phyloP scores from a whole-genome alignment of 1,284 basidiomycete species.

The Irpex sp. region DNA sequence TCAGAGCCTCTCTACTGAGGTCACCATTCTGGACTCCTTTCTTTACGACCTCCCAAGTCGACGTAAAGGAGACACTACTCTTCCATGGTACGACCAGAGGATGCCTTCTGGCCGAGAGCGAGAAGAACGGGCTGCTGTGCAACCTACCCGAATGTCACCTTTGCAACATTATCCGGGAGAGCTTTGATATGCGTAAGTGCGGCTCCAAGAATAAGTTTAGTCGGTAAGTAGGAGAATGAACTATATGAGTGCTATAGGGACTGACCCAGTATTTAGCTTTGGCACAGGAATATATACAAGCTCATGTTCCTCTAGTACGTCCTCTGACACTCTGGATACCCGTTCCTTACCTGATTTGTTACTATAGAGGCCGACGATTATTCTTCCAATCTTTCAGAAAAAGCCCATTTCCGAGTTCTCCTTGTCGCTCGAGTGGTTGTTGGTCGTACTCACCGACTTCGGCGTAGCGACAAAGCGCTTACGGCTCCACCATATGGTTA shows the following conservation, averaged over 20 bases:
- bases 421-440: slow-evolving; percentile 59
- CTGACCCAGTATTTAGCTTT: slow-evolving; percentile 36
- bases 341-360: slow-evolving; percentile 8
- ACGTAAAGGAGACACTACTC: slow-evolving; percentile 37
- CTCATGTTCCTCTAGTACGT: slow-evolving; percentile 55
- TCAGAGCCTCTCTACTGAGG: slow-evolving; percentile 2
- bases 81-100: slow-evolving; percentile 59
- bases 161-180: slow-evolving; percentile 49
- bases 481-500: slow-evolving; percentile 47
- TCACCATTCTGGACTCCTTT: slow-evolving; percentile 6
- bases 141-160: slow-evolving; percentile 42
- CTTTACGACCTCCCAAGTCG: slow-evolving; percentile 35
- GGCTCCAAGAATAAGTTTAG: slow-evolving; percentile 54
- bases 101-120: slow-evolving; percentile 50
- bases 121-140: slow-evolving; percentile 41
- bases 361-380: slow-evolving; percentile 60
- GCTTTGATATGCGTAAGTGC: slow-evolving; percentile 52
- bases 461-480: slow-evolving; percentile 41
- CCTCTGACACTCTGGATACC: slow-evolving; percentile 3
- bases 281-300: slow-evolving; percentile 61
- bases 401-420: slow-evolving; percentile 39
- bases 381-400: slow-evolving; percentile 34
- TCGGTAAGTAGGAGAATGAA: slow-evolving; percentile 26
- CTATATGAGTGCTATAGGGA: neutral
- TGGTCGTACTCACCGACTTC: slow-evolving; percentile 46